Base-by-base conservation (phyloP, 352 stramenopile species). In the Peronosclerospora sorghi region DNA sequence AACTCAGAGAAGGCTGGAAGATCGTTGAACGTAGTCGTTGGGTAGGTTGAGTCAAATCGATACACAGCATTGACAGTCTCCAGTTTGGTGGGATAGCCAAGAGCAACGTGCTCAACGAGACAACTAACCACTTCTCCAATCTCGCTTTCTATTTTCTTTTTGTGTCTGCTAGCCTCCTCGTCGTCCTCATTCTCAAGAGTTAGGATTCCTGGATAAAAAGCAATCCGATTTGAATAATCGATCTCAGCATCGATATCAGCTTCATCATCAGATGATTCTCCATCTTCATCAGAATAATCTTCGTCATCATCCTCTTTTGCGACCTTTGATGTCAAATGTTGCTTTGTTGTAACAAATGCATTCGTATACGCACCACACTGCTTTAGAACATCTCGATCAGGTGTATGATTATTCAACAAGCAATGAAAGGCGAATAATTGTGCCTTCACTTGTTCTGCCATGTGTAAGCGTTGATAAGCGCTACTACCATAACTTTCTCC, bases 351-450 rank as follows among this genome's bases (percentile, higher is more conserved):
- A 3, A 86, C 75, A 21, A 73, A 94, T 3, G 82, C 80, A 37
- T 85, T 86, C 4, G 82, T 83, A 40, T 68, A 82, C 15, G 79
- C 76, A 28, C 82, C 82, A 38, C 82, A 94, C 49, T 92, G 80
- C 46, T 92, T 92, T 9, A 94, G 48, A 20, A 92, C 82, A 50
- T 87, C 70, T 46, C 76, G 81, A 46, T 89, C 80, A 0, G 82
- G 82, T 4, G 75, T 78, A 37, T 94, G 79, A 50, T 92, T 89
- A 58, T 94, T 90, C 36, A 92, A 30, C 21, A 94, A 54, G 41
- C 77, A 91, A 56, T 91, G 79, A 37, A 94, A 92, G 1, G 82
- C 82, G 24, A 89, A 94, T 3, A 94, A 51, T 45, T 94, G 82
- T 17, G 79, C 79, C 43, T 90, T 90, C 18, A 94, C 67, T 48